A percentile compares a stretch with the other conserved stretches of the same genome.
These are phyloP conservation scores for Pistacia integerrima DNA, from an alignment of 345 rosid genomes.

Conservation along the genomic window DNA sequence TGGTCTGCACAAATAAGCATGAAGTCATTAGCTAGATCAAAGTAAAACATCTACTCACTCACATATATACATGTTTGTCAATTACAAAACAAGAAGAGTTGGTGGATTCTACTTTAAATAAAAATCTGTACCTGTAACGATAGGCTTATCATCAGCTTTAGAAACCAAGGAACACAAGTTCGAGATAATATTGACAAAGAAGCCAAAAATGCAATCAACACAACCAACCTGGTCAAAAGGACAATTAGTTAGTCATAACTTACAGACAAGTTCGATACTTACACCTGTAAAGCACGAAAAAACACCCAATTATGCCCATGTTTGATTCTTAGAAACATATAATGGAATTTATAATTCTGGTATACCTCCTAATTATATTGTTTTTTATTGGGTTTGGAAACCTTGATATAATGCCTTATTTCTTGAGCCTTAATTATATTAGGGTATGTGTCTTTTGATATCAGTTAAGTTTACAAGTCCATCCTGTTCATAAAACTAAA, in stretches of 20 bases:
- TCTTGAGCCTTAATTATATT: too few species aligned
- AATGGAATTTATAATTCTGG: too few species aligned
- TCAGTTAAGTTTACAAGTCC: too few species aligned
- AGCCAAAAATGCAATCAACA: slow-evolving; percentile 72
- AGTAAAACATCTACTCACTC: not conserved
- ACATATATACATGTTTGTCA: not conserved
- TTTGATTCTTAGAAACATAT: too few species aligned
- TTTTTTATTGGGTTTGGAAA: too few species aligned
- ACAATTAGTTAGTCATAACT: not conserved
- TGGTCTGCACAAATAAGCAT: slow-evolving; percentile 48
- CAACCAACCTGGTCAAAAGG: slow-evolving; percentile 51
- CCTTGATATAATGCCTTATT: too few species aligned
- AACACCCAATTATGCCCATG: not conserved
- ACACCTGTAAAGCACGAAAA: not conserved
- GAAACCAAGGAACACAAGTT: slow-evolving; percentile 80
- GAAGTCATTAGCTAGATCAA: not conserved
- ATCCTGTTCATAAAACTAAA: too few species aligned
- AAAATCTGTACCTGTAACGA: slow-evolving; percentile 63
- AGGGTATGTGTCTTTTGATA: too few species aligned
- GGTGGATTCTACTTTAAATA: not conserved
- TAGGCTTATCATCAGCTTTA: slow-evolving; percentile 84
- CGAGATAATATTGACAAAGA: slow-evolving; percentile 65
- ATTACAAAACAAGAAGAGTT: not conserved
- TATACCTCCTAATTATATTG: too few species aligned
- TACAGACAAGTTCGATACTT: not conserved